Base-by-base conservation (phyloP, 1,284 basidiomycete species). In the Cutaneotrichosporon cyanovorans region DNA sequence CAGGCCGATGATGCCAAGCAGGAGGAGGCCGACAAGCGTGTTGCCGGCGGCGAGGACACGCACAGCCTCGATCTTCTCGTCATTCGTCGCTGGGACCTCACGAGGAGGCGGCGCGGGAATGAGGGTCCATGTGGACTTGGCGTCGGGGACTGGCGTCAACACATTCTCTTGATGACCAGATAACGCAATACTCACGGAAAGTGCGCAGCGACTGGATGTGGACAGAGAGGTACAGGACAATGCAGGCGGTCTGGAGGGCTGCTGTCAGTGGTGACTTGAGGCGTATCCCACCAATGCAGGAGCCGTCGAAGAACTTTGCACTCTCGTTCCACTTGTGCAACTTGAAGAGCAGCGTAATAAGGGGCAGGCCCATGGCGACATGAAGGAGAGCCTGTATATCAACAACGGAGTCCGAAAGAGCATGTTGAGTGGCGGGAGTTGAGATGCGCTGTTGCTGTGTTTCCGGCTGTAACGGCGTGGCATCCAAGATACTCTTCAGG, bases 251-350 rank as follows among this genome's bases (percentile, higher is more conserved):
- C 65, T 83, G 87, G 42, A 80, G 79, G 25, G 74, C 88, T 90
- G 68, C 35, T 15, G 18, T 48, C 25, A 49, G 34, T 25, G 12
- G 25, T 12, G 9, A 14, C 9, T 6, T 8, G 14, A 15, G 9
- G 12, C 2, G 2, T 11, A 23, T 66, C 71, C 60, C 57, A 89
- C 87, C 85, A 51, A 91, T 72, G 56, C 80, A 81, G 22, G 83
- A 81, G 32, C 89, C 89, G 69, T 92, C 89, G 66, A 93, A 93
- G 74, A 87, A 89, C 73, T 90, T 79, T 14, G 89, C 89, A 58
- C 84, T 87, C 61, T 92, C 88, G 66, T 82, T 82, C 87, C 88
- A 92, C 55, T 76, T 78, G 69, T 85, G 77, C 51, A 92, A 74
- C 71, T 92, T 92, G 45, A 79, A 76, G 14, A 88, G 61, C 45